phyloP scores from a whole-genome alignment of 139 green algal species.

The Trebouxia sp. region DNA sequence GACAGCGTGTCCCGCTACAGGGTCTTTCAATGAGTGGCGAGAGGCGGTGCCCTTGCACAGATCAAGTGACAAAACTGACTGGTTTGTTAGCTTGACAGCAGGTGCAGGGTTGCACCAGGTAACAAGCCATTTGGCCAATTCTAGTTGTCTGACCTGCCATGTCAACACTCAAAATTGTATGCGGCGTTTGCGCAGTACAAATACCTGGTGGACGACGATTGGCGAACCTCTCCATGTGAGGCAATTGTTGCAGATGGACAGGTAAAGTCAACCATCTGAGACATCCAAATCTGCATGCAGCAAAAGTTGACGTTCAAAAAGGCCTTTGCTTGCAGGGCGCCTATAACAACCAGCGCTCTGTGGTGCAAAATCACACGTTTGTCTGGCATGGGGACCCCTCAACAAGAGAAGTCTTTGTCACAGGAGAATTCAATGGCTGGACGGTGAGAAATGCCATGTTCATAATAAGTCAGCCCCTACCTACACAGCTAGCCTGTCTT shows the following conservation, averaged over 20 bases:
- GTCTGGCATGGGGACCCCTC: conserved; percentile 40
- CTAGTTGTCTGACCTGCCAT: background rate
- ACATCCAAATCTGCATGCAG: background rate
- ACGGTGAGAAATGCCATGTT: conserved; percentile 9
- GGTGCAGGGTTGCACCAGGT: conserved; percentile 38
- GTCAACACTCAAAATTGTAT: background rate
- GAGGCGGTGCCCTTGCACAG: conserved; percentile 29
- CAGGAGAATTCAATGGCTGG: conserved; percentile 55
- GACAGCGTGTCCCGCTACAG: conserved; percentile 9
- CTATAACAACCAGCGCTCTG: conserved; percentile 63
- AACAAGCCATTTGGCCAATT: background rate
- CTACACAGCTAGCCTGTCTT: background rate
- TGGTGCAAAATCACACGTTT: conserved; percentile 44
- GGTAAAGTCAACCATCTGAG: background rate
- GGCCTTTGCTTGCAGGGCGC: conserved; percentile 30
- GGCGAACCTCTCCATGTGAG: conserved; percentile 52
- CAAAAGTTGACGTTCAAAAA: background rate
- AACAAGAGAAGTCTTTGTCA: conserved; percentile 47
- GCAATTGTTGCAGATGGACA: conserved; percentile 32
- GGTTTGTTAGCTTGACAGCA: conserved; percentile 39
- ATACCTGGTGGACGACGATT: conserved; percentile 61
- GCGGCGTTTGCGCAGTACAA: conserved; percentile 52
- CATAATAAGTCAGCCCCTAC: background rate
- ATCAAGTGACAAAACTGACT: conserved; percentile 41
- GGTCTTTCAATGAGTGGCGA: conserved; percentile 52